A percentile compares a stretch with the other conserved stretches of the same genome.
These are phyloP conservation scores for Artemisia tridentata DNA, from an alignment of 129 eudicot species.

Conservation along the genomic window DNA sequence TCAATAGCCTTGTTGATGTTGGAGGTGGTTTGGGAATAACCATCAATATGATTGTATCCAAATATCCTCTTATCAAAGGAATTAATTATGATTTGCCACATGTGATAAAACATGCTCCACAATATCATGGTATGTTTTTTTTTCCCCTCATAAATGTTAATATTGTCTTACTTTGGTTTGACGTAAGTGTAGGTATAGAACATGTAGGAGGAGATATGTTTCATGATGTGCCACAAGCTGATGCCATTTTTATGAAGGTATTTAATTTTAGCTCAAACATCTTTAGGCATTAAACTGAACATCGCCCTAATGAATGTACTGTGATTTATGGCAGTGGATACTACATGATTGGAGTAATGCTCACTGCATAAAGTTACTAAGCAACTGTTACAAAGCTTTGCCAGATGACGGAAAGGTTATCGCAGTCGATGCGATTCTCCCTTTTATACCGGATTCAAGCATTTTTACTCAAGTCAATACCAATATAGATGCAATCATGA, in stretches of 20 bases:
- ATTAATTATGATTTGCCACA: slow-evolving; percentile 38
- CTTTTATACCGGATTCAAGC: slow-evolving; percentile 25
- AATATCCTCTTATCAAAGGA: slow-evolving; percentile 27
- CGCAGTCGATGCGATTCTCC: slow-evolving; percentile 28
- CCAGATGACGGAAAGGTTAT: slow-evolving; percentile 51
- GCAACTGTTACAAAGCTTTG: slow-evolving; percentile 47
- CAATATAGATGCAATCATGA: slow-evolving; percentile 28
- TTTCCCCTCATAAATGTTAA: neutral
- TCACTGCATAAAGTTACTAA: slow-evolving; percentile 37
- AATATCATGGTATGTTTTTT: slow-evolving; percentile 18
- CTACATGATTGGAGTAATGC: slow-evolving; percentile 60
- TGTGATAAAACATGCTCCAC: slow-evolving; percentile 29
- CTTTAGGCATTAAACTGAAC: neutral
- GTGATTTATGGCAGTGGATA: slow-evolving; percentile 28
- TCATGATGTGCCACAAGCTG: slow-evolving; percentile 41
- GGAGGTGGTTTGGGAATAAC: slow-evolving; percentile 40
- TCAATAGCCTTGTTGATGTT: slow-evolving; percentile 30
- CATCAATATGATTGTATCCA: slow-evolving; percentile 25
- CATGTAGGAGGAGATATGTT: slow-evolving; percentile 52
- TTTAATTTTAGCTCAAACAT: neutral
- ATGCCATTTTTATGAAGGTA: slow-evolving; percentile 55
- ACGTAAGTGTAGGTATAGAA: slow-evolving; percentile 28
- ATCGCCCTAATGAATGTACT: neutral
- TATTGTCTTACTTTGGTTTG: neutral
- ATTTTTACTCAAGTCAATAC: neutral